phyloP scores from a whole-genome alignment of 192 early-diverging fungal species.

The Mortierella antarctica region DNA sequence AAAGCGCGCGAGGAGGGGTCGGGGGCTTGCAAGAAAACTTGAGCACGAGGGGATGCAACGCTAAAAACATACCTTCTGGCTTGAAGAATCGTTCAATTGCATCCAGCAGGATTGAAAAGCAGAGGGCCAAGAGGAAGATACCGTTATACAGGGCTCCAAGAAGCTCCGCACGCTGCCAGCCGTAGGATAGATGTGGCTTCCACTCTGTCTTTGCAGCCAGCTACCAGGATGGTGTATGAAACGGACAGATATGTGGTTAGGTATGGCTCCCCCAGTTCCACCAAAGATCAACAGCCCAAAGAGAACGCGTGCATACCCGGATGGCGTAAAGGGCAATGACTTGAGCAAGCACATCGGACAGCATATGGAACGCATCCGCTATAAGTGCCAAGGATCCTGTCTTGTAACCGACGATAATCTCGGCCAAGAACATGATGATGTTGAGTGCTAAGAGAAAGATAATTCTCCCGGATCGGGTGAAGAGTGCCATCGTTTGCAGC shows the following conservation, averaged over 20 bases:
- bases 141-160: conserved; percentile 94
- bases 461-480: conserved; percentile 61
- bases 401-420: conserved; percentile 82
- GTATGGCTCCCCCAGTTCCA: not conserved
- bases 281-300: not conserved
- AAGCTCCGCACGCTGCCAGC: conserved; percentile 92
- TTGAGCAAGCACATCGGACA: conserved; percentile 82
- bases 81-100: conserved; percentile 85
- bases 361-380: conserved; percentile 95
- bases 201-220: conserved; percentile 70
- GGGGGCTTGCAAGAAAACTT: no score
- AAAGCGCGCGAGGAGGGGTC: no score
- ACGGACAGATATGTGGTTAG: not conserved
- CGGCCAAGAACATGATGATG: conserved; percentile 78
- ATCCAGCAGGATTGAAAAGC: conserved; percentile 89
- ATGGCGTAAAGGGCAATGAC: conserved; percentile 88
- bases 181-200: conserved; percentile 81
- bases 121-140: conserved; percentile 90
- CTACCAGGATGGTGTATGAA: conserved; percentile 23
- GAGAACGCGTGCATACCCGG: conserved; percentile 47
- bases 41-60: not conserved
- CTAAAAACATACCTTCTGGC: conserved; percentile 59
- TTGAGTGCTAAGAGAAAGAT: conserved; percentile 70
- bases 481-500: not conserved
- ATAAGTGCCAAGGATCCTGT: conserved; percentile 85